Evolutionary conservation across 75 land plant species (phyloP), one percentile per base, ranked within the genome.

Genomic region (Selaginella tamariscina): DNA sequence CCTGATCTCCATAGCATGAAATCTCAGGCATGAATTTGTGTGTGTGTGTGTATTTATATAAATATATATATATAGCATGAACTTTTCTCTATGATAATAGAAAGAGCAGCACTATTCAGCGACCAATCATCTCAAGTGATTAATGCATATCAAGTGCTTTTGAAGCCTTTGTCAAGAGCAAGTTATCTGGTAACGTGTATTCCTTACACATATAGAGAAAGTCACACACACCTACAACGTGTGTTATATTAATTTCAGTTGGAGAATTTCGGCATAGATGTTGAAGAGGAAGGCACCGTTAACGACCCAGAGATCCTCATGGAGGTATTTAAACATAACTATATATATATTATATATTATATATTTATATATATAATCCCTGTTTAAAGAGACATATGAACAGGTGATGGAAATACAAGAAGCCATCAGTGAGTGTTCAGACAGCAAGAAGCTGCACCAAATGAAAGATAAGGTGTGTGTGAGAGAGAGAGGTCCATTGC

Each of bases 381-480:
- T 22, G 31, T 24, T 71, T 44, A 33, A 22, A 0, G n/a, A 30
- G 33, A 33, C 24, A 18, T 1, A 31, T 20, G 29, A 20, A 27
- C 70, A 88, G 94, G 84, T 86, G 27, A 74, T 89, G 89, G 94
- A 89, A 68, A 71, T 86, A 26, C 76, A 89, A 76, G 89, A 89
- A 80, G 71, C 84, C 68, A 82, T 89, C 11, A 89, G 86, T 54
- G 89, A 84, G 29, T 78, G 84, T 32, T 54, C 33, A 18, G 75
- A 68, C 32, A 56, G 78, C 39, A 68, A 77, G 24, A 32, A 71
- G 27, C 75, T 89, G 32, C 69, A 77, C 27, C 54, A 73, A 55
- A 70, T 86, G 2, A 65, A 77, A 32, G 74, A 69, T 33, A 64
- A 79, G 74, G 88, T 86, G 76, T 55, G 71, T 31, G 24, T 1